Conservation (phyloP, 208 protist species). For the Leishmania aethiopica region DNA sequence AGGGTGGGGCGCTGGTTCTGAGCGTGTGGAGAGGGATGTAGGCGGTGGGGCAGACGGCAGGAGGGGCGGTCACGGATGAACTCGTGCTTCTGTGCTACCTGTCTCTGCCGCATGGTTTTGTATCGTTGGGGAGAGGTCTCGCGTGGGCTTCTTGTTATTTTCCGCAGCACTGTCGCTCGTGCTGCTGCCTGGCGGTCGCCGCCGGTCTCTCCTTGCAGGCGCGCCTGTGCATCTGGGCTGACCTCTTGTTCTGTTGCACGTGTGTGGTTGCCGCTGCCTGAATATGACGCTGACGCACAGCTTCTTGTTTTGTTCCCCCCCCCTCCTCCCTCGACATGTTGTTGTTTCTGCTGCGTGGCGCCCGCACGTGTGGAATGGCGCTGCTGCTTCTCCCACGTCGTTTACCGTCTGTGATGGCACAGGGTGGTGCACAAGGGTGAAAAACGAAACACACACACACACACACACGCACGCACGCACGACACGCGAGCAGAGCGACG, state of each 20-base stretch:
- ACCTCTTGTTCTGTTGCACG: not conserved
- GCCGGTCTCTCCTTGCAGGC: not conserved
- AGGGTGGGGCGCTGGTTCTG: slow-evolving; percentile 81
- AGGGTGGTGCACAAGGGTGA: not conserved
- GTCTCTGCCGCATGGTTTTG: not conserved
- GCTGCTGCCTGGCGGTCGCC: not conserved
- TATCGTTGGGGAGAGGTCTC: not conserved
- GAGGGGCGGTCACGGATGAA: not conserved
- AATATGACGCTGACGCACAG: not conserved
- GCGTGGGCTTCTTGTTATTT: not conserved
- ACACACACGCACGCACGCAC: not conserved
- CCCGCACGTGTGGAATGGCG: not conserved
- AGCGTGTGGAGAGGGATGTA: not conserved
- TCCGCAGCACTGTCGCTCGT: not conserved
- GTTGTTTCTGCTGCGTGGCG: not conserved
- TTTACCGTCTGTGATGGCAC: not conserved
- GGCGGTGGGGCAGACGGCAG: too few relatives aligned
- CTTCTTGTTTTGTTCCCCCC: not conserved
- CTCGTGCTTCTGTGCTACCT: not conserved
- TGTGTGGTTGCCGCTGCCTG: not conserved
- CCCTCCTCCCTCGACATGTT: not conserved
- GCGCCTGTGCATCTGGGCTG: not conserved
- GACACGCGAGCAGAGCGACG: not conserved
- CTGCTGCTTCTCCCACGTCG: not conserved
- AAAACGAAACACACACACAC: not conserved